phyloP scores from a whole-genome alignment of 257 asterid species.

The Rauvolfia tetraphylla region DNA sequence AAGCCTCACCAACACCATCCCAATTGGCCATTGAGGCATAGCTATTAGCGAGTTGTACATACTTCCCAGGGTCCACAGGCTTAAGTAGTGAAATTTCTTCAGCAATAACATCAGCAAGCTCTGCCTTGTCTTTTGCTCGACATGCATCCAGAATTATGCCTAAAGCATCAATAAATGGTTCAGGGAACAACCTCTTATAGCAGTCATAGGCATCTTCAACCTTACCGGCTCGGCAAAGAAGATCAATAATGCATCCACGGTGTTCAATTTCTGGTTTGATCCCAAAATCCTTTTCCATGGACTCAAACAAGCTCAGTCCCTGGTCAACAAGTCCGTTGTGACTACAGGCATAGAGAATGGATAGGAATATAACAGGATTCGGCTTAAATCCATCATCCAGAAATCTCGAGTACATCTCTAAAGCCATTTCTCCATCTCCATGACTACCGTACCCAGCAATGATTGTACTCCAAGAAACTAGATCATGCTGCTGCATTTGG shows the following conservation, averaged over 20 bases:
- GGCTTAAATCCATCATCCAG: slow-evolving; percentile 49
- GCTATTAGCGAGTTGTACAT: slow-evolving; percentile 78
- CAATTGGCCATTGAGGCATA: slow-evolving; percentile 69
- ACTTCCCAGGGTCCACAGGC: slow-evolving; percentile 69
- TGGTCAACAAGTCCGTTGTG: slow-evolving; percentile 73
- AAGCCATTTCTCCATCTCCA: slow-evolving; percentile 65
- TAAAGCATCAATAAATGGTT: slow-evolving; percentile 54
- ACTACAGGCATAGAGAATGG: slow-evolving; percentile 67
- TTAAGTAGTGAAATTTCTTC: slow-evolving; percentile 45
- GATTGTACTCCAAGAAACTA: slow-evolving; percentile 71
- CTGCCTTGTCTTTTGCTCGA: slow-evolving; percentile 37
- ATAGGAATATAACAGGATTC: slow-evolving; percentile 57
- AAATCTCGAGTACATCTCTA: slow-evolving; percentile 52
- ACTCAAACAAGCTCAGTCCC: slow-evolving; percentile 61
- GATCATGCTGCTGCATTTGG: slow-evolving; percentile 52
- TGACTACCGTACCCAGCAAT: slow-evolving; percentile 77
- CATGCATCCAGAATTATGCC: slow-evolving; percentile 82
- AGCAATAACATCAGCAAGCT: slow-evolving; percentile 47
- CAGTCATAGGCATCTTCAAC: slow-evolving; percentile 60
- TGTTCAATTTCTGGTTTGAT: slow-evolving; percentile 72
- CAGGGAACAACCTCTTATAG: slow-evolving; percentile 48
- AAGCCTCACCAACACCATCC: slow-evolving; percentile 82
- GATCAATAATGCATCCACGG: slow-evolving; percentile 73
- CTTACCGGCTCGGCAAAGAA: slow-evolving; percentile 81
- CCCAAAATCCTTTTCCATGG: slow-evolving; percentile 52